A percentile compares a stretch with the other conserved stretches of the same genome.
These are phyloP conservation scores for Leptosphaerulina australis DNA, from an alignment of 2,329 filamentous ascomycete genomes.

Conservation along the genomic window DNA sequence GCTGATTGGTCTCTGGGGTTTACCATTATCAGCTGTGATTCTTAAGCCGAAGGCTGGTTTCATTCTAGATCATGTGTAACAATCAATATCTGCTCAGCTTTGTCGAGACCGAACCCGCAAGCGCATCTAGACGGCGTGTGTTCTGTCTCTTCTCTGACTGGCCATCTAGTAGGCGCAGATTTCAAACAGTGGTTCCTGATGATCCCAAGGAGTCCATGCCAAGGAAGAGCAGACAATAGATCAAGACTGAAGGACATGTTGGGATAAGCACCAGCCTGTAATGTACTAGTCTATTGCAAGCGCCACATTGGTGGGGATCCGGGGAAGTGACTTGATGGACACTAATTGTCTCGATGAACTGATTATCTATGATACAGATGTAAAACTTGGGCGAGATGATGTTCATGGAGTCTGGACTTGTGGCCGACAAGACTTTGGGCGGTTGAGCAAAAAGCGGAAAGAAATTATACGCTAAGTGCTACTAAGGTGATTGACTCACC, in stretches of 20 bases:
- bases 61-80: neutral
- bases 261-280: neutral
- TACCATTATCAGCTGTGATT: neutral
- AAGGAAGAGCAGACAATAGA: conserved; percentile 1
- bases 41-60: neutral
- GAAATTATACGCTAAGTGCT: too few relatives aligned
- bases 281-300: conserved; percentile 4
- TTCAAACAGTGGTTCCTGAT: neutral
- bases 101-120: neutral
- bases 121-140: neutral
- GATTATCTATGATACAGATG: neutral
- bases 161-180: neutral
- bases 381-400: conserved; percentile 3
- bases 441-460: neutral
- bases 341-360: neutral
- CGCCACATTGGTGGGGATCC: conserved; percentile 13
- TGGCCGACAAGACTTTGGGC: neutral
- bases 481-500: neutral
- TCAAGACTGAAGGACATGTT: neutral
- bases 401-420: neutral
- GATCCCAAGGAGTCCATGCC: neutral
- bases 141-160: neutral
- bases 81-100: neutral
- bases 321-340: neutral
- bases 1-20: neutral